Base-by-base conservation (phyloP, 495 filamentous ascomycete genomes). In the Xylaria nigripes region DNA sequence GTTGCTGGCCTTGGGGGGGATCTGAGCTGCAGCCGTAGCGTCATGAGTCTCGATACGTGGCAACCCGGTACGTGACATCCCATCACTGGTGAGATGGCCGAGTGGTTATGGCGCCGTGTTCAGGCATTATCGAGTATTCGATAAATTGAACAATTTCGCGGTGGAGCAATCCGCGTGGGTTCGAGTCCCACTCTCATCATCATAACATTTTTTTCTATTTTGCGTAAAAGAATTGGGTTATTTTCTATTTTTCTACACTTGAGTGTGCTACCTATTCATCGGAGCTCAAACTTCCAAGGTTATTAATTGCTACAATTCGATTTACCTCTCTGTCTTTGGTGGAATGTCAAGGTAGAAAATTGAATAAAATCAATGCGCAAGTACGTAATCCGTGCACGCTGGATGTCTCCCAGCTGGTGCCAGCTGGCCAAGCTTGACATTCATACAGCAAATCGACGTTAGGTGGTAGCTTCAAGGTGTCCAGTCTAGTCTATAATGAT, bases 81-180 rank as follows among this genome's bases (percentile, higher is more conserved):
- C 15, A n/a, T n/a, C 25, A 22, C 15, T 2, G 62, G 62, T 59
- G 54, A 55, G 54, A 59, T 65, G 62, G 59, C 62, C 62, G 62
- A 65, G 62, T 62, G 62, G 62, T 65, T 65, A 65, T 65, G 62
- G 62, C 59, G 62, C 62, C 62, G 62, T 60, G 62, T 65, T 65
- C 62, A 65, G 62, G 62, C 15, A 19, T 46, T 51, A 48, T 57
- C 48, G 54, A 57, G 50, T 29, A n/a, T 16, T 1, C 19, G 23
- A 29, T n/a, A 29, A 16, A 12, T 16, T 29, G 51, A 45, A 24
- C 42, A 55, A 60, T 25, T 58, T 66, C 63, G 63, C 63, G 63
- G 61, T 65, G 63, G 67, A 66, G 63, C 63, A 70, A 70, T 64
- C 61, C 59, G 63, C 67, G 66, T 70, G 65, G 67, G 67, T 70